A percentile compares a stretch with the other conserved stretches of the same genome.
Conservation (phyloP, 805 yeast species). For the Nematodospora valgi region DNA sequence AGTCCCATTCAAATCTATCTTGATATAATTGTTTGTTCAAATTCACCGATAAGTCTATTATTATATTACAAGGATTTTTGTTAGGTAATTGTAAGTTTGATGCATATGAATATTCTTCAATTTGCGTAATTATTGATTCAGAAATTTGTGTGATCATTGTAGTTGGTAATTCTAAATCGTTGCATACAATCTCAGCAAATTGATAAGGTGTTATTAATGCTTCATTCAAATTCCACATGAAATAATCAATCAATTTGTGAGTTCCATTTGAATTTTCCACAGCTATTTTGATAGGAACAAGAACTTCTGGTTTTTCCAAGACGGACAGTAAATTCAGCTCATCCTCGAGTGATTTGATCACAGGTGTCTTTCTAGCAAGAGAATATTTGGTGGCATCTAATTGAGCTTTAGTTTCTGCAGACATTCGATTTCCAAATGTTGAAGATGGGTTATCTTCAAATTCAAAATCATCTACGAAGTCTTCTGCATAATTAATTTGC, state of each 20-base stretch:
- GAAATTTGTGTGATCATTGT: slow-evolving; percentile 61
- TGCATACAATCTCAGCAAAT: slow-evolving; percentile 70
- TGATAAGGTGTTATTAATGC: slow-evolving; percentile 66
- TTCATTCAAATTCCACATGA: slow-evolving; percentile 74
- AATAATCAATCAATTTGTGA: slow-evolving; percentile 54
- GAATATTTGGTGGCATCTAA: slow-evolving; percentile 21
- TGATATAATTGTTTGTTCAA: slow-evolving; percentile 80
- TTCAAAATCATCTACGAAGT: slow-evolving; percentile 49
- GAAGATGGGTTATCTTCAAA: slow-evolving; percentile 27
- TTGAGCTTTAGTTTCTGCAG: slow-evolving; percentile 12
- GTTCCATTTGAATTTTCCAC: slow-evolving; percentile 55
- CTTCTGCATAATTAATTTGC: slow-evolving; percentile 78
- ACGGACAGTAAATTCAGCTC: slow-evolving; percentile 14
- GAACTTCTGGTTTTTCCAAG: slow-evolving; percentile 35
- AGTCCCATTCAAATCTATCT: slow-evolving; percentile 94
- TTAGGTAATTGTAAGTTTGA: slow-evolving; percentile 63
- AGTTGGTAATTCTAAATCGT: slow-evolving; percentile 78
- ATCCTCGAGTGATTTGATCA: slow-evolving; percentile 20
- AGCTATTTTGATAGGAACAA: slow-evolving; percentile 66
- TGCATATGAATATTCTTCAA: slow-evolving; percentile 68
- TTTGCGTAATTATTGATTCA: slow-evolving; percentile 71
- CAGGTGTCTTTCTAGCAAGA: slow-evolving; percentile 22
- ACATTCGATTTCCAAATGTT: slow-evolving; percentile 5
- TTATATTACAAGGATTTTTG: slow-evolving; percentile 60
- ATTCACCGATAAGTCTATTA: slow-evolving; percentile 77